phyloP scores from a whole-genome alignment of 2,329 filamentous ascomycete species.

The Arthrobotrys entomopaga region DNA sequence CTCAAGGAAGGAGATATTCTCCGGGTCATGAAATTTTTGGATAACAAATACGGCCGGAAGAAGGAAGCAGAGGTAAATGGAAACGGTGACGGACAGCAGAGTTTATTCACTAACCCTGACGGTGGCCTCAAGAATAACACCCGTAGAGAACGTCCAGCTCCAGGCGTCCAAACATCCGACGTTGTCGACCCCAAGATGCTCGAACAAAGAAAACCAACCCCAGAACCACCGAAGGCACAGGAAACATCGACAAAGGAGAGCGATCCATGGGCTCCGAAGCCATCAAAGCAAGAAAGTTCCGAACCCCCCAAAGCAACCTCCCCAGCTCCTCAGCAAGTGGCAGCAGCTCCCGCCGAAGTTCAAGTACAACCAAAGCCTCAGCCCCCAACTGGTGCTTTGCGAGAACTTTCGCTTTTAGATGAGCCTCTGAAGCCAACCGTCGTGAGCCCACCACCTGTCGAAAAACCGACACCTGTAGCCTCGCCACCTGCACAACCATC shows the following conservation, averaged over 20 bases:
- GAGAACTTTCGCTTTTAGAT: constrained; percentile 73
- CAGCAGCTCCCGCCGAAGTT: constrained; percentile 60
- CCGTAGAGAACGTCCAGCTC: constrained; percentile 86
- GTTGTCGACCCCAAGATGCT: constrained; percentile 89
- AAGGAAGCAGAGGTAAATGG: constrained; percentile 70
- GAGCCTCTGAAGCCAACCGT: constrained; percentile 69
- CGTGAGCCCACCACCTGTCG: constrained; percentile 59
- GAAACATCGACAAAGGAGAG: constrained; percentile 80
- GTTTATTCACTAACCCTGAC: constrained; percentile 91
- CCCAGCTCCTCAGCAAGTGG: constrained; percentile 60
- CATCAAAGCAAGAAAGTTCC: constrained; percentile 70
- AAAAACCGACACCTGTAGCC: constrained; percentile 64
- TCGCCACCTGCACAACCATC: constrained; percentile 65
- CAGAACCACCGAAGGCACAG: constrained; percentile 66
- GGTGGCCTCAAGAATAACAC: constrained; percentile 93
- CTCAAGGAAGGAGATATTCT: constrained; percentile 95
- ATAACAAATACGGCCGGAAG: constrained; percentile 79
- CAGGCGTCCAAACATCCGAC: constrained; percentile 85
- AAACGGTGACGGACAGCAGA: constrained; percentile 67
- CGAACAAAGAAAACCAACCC: constrained; percentile 69
- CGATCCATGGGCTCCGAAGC: constrained; percentile 96
- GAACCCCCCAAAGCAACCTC: constrained; percentile 62
- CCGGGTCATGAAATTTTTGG: constrained; percentile 89
- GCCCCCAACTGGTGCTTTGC: constrained; percentile 75
- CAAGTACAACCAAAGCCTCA: constrained; percentile 64